These are phyloP conservation scores for Pythium brachiatum DNA, from an alignment of 352 stramenopile genomes.

Conservation along the genomic window DNA sequence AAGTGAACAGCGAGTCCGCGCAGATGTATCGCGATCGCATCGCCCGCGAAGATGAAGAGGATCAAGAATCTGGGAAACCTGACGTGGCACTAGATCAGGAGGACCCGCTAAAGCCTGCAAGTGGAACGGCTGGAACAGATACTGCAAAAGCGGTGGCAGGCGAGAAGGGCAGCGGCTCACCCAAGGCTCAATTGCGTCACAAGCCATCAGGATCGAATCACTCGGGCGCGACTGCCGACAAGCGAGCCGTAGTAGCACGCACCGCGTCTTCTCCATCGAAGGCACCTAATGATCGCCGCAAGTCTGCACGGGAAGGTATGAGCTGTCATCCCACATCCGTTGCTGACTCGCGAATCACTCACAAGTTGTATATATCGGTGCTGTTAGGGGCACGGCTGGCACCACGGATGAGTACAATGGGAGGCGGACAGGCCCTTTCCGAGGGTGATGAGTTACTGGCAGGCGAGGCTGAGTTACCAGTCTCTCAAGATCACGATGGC, in stretches of 20 bases:
- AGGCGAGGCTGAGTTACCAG: not conserved
- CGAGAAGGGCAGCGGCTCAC: not conserved
- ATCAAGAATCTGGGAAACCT: not conserved
- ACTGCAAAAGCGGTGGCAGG: too few relatives aligned
- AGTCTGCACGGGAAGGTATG: not conserved
- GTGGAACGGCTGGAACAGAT: not conserved
- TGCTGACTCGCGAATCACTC: too few relatives aligned
- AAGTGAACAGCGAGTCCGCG: slow-evolving; percentile 43
- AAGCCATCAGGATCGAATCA: not conserved
- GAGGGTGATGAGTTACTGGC: not conserved
- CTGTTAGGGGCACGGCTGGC: not conserved
- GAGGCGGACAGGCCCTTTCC: not conserved
- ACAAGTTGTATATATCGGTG: not conserved
- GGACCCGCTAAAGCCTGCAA: not conserved
- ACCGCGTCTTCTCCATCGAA: not conserved
- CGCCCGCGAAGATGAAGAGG: not conserved
- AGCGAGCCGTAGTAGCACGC: not conserved
- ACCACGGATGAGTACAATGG: not conserved
- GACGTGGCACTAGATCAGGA: not conserved
- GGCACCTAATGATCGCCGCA: not conserved
- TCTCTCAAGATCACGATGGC: not conserved
- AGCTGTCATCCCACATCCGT: too few relatives aligned
- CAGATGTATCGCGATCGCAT: slow-evolving; percentile 43
- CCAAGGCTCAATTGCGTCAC: not conserved
- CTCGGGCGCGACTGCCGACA: not conserved